phyloP scores from a whole-genome alignment of 805 yeast genomes.

The Sugiyamaella floridensis region DNA sequence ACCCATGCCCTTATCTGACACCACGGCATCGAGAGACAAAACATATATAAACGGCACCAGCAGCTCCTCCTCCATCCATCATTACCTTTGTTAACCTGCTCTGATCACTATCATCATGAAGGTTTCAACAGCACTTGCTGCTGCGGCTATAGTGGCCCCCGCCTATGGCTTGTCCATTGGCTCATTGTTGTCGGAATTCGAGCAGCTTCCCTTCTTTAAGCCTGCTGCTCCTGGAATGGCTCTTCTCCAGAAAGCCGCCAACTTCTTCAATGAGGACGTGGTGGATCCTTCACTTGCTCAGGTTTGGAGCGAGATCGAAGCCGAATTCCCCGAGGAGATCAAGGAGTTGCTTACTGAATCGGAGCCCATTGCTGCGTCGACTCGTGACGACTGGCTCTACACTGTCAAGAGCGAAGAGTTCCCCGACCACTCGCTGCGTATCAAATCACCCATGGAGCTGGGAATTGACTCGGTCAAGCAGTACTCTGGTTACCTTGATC shows the following conservation, averaged over 20 bases:
- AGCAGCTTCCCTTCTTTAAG: conserved; percentile 1
- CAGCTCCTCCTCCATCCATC: neutral
- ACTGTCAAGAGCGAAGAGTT: conserved; percentile 9
- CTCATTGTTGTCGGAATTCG: neutral
- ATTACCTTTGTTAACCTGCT: too few relatives aligned
- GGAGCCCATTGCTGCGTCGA: neutral
- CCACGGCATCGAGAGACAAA: neutral
- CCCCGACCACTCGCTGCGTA: conserved; percentile 47
- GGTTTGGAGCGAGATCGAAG: neutral
- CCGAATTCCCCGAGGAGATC: neutral
- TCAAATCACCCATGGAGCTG: conserved; percentile 56
- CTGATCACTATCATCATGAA: neutral
- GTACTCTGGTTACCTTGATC: conserved; percentile 79
- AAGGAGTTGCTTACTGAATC: neutral
- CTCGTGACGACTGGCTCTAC: conserved; percentile 12
- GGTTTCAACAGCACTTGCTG: neutral
- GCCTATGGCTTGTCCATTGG: neutral
- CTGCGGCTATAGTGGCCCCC: neutral
- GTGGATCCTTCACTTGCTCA: neutral
- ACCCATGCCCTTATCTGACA: neutral
- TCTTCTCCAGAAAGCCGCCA: conserved; percentile 1
- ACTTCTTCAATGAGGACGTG: neutral
- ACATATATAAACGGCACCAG: neutral
- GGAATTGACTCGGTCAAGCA: conserved; percentile 81
- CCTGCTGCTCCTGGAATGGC: neutral